Evolutionary conservation across 805 yeast genomes (phyloP), one percentile per base, ranked within the genome.

Genomic region (Kluyveromyces starmeri): DNA sequence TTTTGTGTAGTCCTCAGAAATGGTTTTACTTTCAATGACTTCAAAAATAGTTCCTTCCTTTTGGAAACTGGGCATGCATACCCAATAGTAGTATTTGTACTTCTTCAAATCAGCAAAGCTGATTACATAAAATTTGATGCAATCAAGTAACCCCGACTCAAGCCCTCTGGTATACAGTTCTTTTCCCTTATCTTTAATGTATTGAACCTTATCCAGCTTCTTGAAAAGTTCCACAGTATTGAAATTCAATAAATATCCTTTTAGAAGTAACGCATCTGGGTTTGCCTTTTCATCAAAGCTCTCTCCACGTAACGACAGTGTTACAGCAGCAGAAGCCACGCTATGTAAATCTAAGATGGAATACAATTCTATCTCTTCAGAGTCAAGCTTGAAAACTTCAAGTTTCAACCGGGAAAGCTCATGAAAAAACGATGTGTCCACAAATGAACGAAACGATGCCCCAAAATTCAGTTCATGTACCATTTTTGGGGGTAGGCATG

Each of bases 221-320:
- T 80, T 84, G 61, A 92, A 92, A 43, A 83, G 86, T 45, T 89
- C 96, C 21, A 86, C 64, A 0, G 95, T 84, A 57, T 92, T 92
- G 29, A 76, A 72, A 52, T 86, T 86, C 28, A 59, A 48, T 15
- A 77, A 42, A 14, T 42, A 34, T 1, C 82, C 83, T 1, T 32
- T 24, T 1, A 52, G 40, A 7, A 18, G 15, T 5, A 41, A 24
- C 3, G 28, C 43, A 11, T 37, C 47, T 4, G 11, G 27, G n/a
- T 26, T 32, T 11, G 46, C 10, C 14, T 28, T 36, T 12, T 41
- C 41, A 27, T 36, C 39, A 35, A 69, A 68, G 36, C 70, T 58
- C 7, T 48, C 48, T 25, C 50, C 50, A 33, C 56, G 38, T 5
- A 56, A 36, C 24, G 41, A 46, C 12, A 55, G 27, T n/a, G 50